Evolutionary conservation across 2,329 filamentous ascomycete species (phyloP).

Genomic region (Sphaerulina musiva): DNA sequence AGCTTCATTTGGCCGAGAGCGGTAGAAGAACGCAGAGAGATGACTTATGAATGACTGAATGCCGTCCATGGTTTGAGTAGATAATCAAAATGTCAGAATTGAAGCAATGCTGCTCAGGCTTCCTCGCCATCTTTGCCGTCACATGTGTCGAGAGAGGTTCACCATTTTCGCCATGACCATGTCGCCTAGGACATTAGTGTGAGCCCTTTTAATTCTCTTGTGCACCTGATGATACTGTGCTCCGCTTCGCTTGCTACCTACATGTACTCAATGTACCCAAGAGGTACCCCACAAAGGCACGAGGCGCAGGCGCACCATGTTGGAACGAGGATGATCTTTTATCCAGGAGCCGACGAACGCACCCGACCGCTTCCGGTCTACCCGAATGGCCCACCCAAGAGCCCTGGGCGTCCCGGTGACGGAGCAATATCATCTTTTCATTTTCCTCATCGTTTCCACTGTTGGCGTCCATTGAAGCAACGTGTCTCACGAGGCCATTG

Average conservation of each 20-base stretch:
- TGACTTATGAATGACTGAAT: neutral
- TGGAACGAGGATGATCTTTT: neutral
- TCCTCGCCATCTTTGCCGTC: too few relatives aligned
- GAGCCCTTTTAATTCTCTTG: too few relatives aligned
- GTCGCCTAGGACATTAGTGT: too few relatives aligned
- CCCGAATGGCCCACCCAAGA: neutral
- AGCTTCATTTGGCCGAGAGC: slow-evolving; percentile 33
- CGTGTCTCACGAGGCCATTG: neutral
- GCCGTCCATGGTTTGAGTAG: neutral
- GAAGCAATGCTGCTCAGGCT: too few relatives aligned
- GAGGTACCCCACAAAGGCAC: too few relatives aligned
- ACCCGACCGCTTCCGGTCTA: neutral
- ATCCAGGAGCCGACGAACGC: neutral
- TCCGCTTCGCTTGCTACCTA: too few relatives aligned
- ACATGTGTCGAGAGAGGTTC: too few relatives aligned
- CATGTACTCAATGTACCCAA: too few relatives aligned
- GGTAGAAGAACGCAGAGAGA: slow-evolving; percentile 23
- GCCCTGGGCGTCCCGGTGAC: neutral
- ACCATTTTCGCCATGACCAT: too few relatives aligned
- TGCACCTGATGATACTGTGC: too few relatives aligned
- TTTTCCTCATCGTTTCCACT: neutral
- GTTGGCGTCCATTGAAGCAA: neutral
- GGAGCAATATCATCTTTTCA: neutral
- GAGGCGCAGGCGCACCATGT: too few relatives aligned
- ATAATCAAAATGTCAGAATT: neutral